Conservation (phyloP, 106 monocot genomes). For the Dendrobium catenatum region DNA sequence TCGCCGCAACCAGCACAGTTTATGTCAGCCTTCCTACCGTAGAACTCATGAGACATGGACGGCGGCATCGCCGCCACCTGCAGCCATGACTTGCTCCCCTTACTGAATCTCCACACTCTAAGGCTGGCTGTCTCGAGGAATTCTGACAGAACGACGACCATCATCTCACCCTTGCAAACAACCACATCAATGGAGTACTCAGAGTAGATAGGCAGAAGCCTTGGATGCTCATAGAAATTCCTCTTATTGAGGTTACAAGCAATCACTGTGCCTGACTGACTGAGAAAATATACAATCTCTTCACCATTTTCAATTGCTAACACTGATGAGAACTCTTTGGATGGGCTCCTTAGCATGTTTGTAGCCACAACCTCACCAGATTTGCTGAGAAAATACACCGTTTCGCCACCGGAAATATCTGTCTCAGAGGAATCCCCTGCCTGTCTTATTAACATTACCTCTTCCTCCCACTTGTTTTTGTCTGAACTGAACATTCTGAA, state of each 20-base stretch:
- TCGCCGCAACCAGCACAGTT: conserved; percentile 64
- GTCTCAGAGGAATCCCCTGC: conserved; percentile 13
- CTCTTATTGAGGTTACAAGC: conserved; percentile 40
- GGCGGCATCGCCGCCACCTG: conserved; percentile 75
- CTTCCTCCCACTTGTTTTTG: conserved; percentile 32
- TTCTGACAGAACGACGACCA: conserved; percentile 55
- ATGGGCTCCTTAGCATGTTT: conserved; percentile 68
- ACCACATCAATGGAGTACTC: conserved; percentile 77
- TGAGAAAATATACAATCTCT: conserved; percentile 54
- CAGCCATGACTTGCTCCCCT: conserved; percentile 26
- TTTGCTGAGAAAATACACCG: conserved; percentile 72
- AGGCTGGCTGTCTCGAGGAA: conserved; percentile 64
- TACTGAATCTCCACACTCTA: conserved; percentile 59
- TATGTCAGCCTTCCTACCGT: conserved; percentile 59
- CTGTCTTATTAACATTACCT: conserved; percentile 13
- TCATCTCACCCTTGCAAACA: conserved; percentile 43
- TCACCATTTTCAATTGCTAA: conserved; percentile 39
- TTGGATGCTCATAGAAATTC: conserved; percentile 39
- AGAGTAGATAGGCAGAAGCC: conserved; percentile 44
- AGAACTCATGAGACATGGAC: conserved; percentile 59
- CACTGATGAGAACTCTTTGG: conserved; percentile 69
- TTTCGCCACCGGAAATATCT: conserved; percentile 17
- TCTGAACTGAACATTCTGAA: conserved; percentile 37
- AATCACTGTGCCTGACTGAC: conserved; percentile 50
- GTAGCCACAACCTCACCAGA: conserved; percentile 67